These are phyloP conservation scores for Verticillium tricorpus DNA, from an alignment of 2,329 filamentous ascomycete species.

Conservation along the genomic window DNA sequence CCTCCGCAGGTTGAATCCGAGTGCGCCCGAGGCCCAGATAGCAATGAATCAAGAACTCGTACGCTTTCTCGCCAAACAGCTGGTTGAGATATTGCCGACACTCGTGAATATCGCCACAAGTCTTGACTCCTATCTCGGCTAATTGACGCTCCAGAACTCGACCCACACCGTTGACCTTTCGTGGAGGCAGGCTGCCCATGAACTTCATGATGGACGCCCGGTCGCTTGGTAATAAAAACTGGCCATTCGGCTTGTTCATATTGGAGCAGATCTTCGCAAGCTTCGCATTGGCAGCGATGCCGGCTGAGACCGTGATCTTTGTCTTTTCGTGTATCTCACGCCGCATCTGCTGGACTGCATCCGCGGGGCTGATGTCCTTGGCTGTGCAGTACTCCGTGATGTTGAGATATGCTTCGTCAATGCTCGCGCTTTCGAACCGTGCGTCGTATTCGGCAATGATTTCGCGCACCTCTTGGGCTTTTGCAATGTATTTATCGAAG, in stretches of 20 bases:
- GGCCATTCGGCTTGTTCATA: conserved; percentile 93
- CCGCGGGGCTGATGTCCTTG: conserved; percentile 63
- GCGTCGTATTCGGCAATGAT: conserved; percentile 85
- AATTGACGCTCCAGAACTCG: conserved; percentile 90
- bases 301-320: conserved; percentile 85
- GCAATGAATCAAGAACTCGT: conserved; percentile 77
- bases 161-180: conserved; percentile 94
- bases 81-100: conserved; percentile 68
- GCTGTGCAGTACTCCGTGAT: conserved; percentile 79
- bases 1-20: conserved; percentile 77
- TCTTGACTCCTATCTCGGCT: conserved; percentile 79
- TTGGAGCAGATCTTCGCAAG: conserved; percentile 95
- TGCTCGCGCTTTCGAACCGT: conserved; percentile 86
- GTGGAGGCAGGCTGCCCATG: conserved; percentile 76
- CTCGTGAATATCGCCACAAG: conserved; percentile 80
- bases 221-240: conserved; percentile 72
- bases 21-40: conserved; percentile 86
- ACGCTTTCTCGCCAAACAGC: conserved; percentile 89
- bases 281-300: conserved; percentile 89
- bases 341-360: conserved; percentile 73
- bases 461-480: conserved; percentile 80
- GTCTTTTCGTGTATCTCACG: conserved; percentile 70
- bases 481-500: conserved; percentile 85
- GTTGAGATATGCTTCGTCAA: conserved; percentile 95
- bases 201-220: conserved; percentile 74